Evolutionary conservation across 2,329 filamentous ascomycete species (phyloP).

Genomic region (Exophiala sp.): DNA sequence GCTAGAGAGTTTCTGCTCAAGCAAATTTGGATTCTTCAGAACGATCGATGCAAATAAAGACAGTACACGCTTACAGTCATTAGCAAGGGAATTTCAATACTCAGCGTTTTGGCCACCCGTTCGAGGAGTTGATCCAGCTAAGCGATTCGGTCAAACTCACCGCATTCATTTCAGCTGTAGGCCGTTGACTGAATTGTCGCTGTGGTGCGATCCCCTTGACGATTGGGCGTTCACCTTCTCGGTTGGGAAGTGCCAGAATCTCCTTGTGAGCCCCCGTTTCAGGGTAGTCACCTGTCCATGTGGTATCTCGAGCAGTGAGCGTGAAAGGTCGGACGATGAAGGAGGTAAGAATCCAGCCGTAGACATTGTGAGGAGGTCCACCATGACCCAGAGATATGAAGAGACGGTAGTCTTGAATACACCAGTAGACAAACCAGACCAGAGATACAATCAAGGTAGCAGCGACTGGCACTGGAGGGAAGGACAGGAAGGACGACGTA

Average conservation of each 20-base stretch:
- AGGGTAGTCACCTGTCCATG: constrained; percentile 21
- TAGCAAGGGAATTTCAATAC: constrained; percentile 25
- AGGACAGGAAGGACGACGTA: constrained; percentile 5
- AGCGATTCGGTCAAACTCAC: constrained; percentile 9
- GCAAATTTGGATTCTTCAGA: constrained; percentile 13
- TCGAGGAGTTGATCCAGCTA: neutral
- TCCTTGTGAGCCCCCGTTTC: constrained; percentile 16
- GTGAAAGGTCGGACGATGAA: constrained; percentile 22
- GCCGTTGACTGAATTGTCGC: constrained; percentile 68
- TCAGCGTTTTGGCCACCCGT: neutral
- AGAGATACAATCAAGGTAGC: constrained; percentile 6
- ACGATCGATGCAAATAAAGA: constrained; percentile 17
- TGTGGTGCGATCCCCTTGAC: constrained; percentile 79
- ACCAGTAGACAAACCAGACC: constrained; percentile 14
- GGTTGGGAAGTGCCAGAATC: constrained; percentile 58
- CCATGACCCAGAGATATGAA: constrained; percentile 38
- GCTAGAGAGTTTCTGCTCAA: constrained; percentile 16
- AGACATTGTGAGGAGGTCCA: constrained; percentile 35
- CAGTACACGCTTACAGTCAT: constrained; percentile 37
- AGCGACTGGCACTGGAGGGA: constrained; percentile 6
- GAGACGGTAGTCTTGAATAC: constrained; percentile 34
- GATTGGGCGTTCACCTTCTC: constrained; percentile 60
- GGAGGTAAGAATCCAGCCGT: constrained; percentile 34
- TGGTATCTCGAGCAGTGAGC: constrained; percentile 11
- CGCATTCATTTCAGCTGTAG: constrained; percentile 47